phyloP scores from a whole-genome alignment of 2,329 filamentous ascomycete genomes.

The Ophiobolus disseminans region DNA sequence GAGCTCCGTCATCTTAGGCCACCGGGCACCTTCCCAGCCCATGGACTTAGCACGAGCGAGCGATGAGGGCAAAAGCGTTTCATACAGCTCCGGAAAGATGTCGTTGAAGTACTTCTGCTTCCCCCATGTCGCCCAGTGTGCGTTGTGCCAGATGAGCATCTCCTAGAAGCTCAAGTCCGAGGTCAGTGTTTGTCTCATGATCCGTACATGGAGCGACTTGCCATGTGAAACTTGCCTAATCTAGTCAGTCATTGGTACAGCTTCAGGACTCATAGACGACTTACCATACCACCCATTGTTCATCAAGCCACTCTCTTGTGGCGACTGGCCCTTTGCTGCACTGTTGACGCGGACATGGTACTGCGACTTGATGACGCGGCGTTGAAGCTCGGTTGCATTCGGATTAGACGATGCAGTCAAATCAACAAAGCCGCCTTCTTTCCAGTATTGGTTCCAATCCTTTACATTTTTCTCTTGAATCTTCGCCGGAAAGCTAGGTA shows the following conservation, averaged over 20 bases:
- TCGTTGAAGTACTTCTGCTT: slow-evolving; percentile 54
- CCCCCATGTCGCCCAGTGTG: slow-evolving; percentile 59
- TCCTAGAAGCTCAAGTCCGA: too few species aligned
- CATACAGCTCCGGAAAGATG: slow-evolving; percentile 55
- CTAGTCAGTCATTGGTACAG: background rate
- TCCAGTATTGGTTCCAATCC: slow-evolving; percentile 60
- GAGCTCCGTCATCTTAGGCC: slow-evolving; percentile 64
- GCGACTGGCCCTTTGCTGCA: slow-evolving; percentile 56
- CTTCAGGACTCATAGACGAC: background rate
- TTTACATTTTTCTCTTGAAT: slow-evolving; percentile 41
- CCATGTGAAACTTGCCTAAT: slow-evolving; percentile 57
- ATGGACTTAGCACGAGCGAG: slow-evolving; percentile 43
- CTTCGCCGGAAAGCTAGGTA: slow-evolving; percentile 22
- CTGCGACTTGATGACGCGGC: slow-evolving; percentile 59
- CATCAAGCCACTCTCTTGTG: slow-evolving; percentile 57
- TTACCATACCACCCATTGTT: slow-evolving; percentile 64
- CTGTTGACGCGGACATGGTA: slow-evolving; percentile 61
- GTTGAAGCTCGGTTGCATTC: slow-evolving; percentile 58
- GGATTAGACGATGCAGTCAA: slow-evolving; percentile 49
- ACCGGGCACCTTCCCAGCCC: slow-evolving; percentile 52
- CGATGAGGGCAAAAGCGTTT: slow-evolving; percentile 51
- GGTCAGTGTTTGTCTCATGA: too few species aligned
- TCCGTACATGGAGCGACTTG: too few species aligned
- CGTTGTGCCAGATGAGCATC: slow-evolving; percentile 60
- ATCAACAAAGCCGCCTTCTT: slow-evolving; percentile 59